Evolutionary conservation across 768 basidiomycete genomes (phyloP), one percentile per base, ranked within the genome.

Genomic region (Boletus rubroflammeus): DNA sequence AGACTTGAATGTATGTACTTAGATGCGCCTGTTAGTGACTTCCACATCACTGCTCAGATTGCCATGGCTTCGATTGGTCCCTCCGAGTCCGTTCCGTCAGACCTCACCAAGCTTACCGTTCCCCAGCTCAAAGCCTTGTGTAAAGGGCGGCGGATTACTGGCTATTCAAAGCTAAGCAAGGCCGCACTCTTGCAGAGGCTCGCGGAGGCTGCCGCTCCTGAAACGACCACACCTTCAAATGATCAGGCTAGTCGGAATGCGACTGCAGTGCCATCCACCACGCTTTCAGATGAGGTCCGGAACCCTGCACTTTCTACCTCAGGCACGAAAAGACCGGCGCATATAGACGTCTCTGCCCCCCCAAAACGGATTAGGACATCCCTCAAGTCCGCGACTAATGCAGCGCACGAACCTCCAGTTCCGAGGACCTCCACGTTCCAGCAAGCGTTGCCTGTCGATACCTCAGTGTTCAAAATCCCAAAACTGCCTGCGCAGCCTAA

Each of bases 161-260:
- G 84, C 0, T 90, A 87, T 64, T 86, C 86, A 10, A 90, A 85
- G 64, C 78, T 88, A 19, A 65, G 69, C 38, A 89, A 89, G 66
- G 69, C 73, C 48, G 78, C 73, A 1, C 74, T 90, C 35, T 67
- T 90, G 28, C 73, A 75, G 55, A 85, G 78, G 63, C 65, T 82
- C 28, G 47, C 39, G 2, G 54, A 51, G 6, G 54, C 42, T 14
- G 45, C 34, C 10, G 28, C 46, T 34, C 40, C 49, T 6, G 15
- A 40, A 6, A 31, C 57, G 15, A 46, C 38, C 39, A n/a, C 41
- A 14, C 28, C 40, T 14, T 34, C 54, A 34, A 42, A 40, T 5
- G 43, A 15, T 39, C 36, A 29, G 34, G 15, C 34, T 13, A 17
- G 19, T 29, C 34, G 8, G 25, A 40, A 9, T 29, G 6, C 25